phyloP scores from a whole-genome alignment of 257 asterid species.

The Solanum acaule region DNA sequence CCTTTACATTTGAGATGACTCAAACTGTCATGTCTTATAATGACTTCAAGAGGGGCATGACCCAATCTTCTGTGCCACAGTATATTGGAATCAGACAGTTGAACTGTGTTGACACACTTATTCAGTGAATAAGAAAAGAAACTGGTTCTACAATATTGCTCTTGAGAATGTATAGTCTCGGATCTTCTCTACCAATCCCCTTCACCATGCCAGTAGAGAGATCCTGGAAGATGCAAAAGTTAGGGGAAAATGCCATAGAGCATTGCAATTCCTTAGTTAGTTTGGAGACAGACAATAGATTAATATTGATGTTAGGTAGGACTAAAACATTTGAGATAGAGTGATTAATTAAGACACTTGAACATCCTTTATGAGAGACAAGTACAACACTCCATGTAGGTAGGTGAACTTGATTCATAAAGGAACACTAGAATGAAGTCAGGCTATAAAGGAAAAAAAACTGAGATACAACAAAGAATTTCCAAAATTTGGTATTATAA shows the following conservation, averaged over 20 bases:
- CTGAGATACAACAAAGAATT: too few species aligned
- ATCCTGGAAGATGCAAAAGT: neutral
- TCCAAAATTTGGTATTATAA: too few species aligned
- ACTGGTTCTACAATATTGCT: rapidly evolving
- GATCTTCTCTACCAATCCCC: neutral
- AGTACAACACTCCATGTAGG: neutral
- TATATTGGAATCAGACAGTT: neutral
- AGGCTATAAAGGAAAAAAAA: too few species aligned
- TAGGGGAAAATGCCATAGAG: neutral
- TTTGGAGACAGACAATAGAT: too few species aligned
- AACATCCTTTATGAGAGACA: neutral
- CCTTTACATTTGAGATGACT: too few species aligned
- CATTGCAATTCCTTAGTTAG: neutral
- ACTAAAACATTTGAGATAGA: neutral
- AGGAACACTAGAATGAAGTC: too few species aligned
- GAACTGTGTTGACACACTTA: neutral
- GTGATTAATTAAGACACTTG: neutral
- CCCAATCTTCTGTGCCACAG: neutral
- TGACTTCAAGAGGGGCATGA: neutral
- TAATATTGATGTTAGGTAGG: neutral
- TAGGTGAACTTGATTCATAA: neutral
- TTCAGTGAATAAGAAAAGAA: neutral
- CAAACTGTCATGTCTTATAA: neutral
- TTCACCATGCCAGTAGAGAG: neutral
- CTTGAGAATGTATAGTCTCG: neutral